phyloP scores from a whole-genome alignment of 257 asterid species.

The Nicotiana knightiana region DNA sequence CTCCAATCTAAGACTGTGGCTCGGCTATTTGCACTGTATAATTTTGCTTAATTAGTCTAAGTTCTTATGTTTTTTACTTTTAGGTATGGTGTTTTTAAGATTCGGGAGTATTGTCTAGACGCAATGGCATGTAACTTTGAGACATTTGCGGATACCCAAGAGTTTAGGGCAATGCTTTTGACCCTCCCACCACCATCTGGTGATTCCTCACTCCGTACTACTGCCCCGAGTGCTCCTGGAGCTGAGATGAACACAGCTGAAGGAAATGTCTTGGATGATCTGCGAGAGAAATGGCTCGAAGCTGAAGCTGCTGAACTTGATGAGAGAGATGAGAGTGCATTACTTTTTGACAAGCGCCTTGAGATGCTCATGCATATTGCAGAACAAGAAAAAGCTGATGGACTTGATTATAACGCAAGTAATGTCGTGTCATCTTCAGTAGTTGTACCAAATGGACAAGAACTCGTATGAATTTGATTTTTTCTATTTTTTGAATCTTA shows the following conservation, averaged over 20 bases:
- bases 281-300: conserved; percentile 92
- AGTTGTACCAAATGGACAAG: background rate
- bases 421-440: background rate
- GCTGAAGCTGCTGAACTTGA: conserved; percentile 84
- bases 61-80: background rate
- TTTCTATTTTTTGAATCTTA: background rate
- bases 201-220: conserved; percentile 70
- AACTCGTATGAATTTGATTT: background rate
- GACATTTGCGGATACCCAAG: conserved; percentile 66
- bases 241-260: conserved; percentile 49
- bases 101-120: conserved; percentile 81
- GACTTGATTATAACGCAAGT: conserved; percentile 2
- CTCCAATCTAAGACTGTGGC: background rate
- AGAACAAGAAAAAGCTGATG: conserved; percentile 43
- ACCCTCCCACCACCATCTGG: conserved; percentile 94
- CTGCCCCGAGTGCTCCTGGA: conserved; percentile 94
- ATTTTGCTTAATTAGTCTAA: background rate
- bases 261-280: conserved; percentile 72
- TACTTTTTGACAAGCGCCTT: conserved; percentile 75
- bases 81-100: conserved; percentile 82
- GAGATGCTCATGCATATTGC: conserved; percentile 81
- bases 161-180: conserved; percentile 83
- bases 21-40: background rate
- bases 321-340: conserved; percentile 67
- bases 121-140: conserved; percentile 78